A percentile compares a stretch with the other conserved stretches of the same genome.
These are phyloP conservation scores for Podila epigama DNA, from an alignment of 192 early-diverging fungal genomes.

Conservation along the genomic window DNA sequence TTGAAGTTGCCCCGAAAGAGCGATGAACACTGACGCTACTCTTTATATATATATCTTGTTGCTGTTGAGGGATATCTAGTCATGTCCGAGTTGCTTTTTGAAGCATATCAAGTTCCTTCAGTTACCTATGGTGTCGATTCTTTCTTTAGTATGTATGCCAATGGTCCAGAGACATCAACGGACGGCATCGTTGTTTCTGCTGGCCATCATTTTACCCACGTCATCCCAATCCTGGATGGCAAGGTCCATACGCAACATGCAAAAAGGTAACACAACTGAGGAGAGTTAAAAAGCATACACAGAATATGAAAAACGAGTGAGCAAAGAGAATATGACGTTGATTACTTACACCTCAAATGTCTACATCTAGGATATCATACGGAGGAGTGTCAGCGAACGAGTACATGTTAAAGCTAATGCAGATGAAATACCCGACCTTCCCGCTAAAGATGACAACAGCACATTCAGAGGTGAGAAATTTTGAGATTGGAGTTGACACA, in stretches of 20 bases:
- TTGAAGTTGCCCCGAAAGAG: no score
- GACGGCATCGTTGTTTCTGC: conserved; percentile 78
- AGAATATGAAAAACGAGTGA: no score
- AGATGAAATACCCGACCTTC: conserved; percentile 90
- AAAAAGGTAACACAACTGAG: no score
- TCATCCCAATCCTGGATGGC: conserved; percentile 77
- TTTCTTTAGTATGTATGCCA: conserved; percentile 86
- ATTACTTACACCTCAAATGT: not conserved
- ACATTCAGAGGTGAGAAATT: conserved; percentile 68
- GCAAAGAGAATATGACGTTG: not conserved
- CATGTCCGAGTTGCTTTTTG: conserved; percentile 90
- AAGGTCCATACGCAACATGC: conserved; percentile 66
- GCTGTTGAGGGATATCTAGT: conserved; percentile 51
- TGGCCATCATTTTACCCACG: conserved; percentile 74
- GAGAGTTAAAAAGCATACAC: no score
- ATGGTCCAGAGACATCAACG: conserved; percentile 59
- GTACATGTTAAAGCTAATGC: conserved; percentile 85
- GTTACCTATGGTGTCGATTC: conserved; percentile 88
- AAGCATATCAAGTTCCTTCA: conserved; percentile 79
- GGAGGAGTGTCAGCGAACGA: conserved; percentile 81
- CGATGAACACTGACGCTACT: no score
- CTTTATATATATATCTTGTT: not conserved
- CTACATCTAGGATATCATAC: conserved; percentile 71
- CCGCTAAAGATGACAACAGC: conserved; percentile 80
- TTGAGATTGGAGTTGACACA: not conserved